A percentile compares a stretch with the other conserved stretches of the same genome.
Evolutionary conservation across 495 filamentous ascomycete species (phyloP).

Genomic region (Tuber magnatum): DNA sequence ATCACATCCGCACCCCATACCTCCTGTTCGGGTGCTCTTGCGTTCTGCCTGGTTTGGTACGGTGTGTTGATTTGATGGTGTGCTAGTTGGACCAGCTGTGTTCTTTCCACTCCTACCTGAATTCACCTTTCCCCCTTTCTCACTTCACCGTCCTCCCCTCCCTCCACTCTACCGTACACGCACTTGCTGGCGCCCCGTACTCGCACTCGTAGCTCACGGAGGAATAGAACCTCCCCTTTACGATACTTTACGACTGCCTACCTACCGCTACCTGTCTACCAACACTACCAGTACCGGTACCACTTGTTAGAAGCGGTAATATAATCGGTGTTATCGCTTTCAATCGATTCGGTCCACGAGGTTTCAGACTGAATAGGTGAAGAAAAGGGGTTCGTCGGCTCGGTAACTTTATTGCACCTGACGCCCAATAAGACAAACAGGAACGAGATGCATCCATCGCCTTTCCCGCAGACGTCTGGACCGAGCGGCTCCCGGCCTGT

Average conservation of each 20-base stretch:
- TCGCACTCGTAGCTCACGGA: not conserved
- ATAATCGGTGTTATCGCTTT: not conserved
- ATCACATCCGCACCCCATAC: not conserved
- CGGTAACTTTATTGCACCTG: not conserved
- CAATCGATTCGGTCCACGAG: not conserved
- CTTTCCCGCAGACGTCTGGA: constrained; percentile 21
- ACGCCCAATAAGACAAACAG: constrained; percentile 24
- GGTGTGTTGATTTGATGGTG: not conserved
- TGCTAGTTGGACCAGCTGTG: not conserved
- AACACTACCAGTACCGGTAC: not conserved
- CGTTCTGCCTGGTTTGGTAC: not conserved
- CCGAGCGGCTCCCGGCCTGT: constrained; percentile 15
- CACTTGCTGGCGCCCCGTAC: not conserved
- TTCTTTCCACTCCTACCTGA: constrained; percentile 1
- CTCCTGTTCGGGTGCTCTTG: not conserved
- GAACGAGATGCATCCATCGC: constrained; percentile 35
- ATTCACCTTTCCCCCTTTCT: constrained; percentile 5
- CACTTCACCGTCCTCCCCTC: not conserved
- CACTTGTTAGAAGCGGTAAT: not conserved
- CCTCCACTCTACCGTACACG: not conserved
- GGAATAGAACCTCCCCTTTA: not conserved
- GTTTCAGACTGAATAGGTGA: not conserved
- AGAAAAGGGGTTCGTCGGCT: not conserved
- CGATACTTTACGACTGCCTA: not conserved
- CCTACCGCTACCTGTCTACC: not conserved